Evolutionary conservation across 169 alveolate genomes (phyloP).

Genomic region (Plasmodium knowlesi): DNA sequence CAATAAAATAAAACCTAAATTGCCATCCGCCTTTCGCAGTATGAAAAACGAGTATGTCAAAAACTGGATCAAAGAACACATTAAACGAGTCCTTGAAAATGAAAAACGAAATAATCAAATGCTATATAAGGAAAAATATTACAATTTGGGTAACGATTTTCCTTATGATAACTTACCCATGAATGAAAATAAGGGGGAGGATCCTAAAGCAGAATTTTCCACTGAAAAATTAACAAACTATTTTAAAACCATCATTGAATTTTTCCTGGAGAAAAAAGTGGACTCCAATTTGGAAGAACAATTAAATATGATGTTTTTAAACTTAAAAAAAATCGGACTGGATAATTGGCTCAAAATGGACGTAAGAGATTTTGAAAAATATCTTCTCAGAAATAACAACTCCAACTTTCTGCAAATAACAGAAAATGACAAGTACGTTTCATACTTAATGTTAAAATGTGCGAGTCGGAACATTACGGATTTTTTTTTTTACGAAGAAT

Average conservation of each 20-base stretch:
- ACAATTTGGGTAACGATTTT: slow-evolving; percentile 69
- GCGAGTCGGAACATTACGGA: slow-evolving; percentile 73
- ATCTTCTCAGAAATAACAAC: slow-evolving; percentile 65
- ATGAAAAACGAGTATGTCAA: slow-evolving; percentile 36
- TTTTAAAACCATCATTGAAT: slow-evolving; percentile 63
- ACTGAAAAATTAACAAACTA: slow-evolving; percentile 40
- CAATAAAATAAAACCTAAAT: slow-evolving; percentile 31
- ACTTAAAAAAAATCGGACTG: slow-evolving; percentile 69
- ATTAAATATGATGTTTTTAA: slow-evolving; percentile 69
- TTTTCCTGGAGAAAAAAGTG: slow-evolving; percentile 61
- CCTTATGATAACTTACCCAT: slow-evolving; percentile 37
- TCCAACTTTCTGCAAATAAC: slow-evolving; percentile 38
- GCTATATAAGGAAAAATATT: slow-evolving; percentile 65
- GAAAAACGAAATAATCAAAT: slow-evolving; percentile 53
- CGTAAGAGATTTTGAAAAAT: slow-evolving; percentile 66
- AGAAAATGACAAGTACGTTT: slow-evolving; percentile 34
- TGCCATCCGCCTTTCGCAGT: slow-evolving; percentile 33
- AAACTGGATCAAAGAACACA: slow-evolving; percentile 62
- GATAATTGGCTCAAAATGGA: slow-evolving; percentile 70
- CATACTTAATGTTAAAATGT: slow-evolving; percentile 69
- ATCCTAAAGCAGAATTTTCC: slow-evolving; percentile 34
- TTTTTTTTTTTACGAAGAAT: slow-evolving; percentile 64
- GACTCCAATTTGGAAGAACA: slow-evolving; percentile 64
- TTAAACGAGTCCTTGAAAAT: slow-evolving; percentile 40
- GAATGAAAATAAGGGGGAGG: background rate